A percentile compares a stretch with the other conserved stretches of the same genome.
Evolutionary conservation across 192 early-diverging fungal genomes (phyloP).

Genomic region (Coemansia pectinata): DNA sequence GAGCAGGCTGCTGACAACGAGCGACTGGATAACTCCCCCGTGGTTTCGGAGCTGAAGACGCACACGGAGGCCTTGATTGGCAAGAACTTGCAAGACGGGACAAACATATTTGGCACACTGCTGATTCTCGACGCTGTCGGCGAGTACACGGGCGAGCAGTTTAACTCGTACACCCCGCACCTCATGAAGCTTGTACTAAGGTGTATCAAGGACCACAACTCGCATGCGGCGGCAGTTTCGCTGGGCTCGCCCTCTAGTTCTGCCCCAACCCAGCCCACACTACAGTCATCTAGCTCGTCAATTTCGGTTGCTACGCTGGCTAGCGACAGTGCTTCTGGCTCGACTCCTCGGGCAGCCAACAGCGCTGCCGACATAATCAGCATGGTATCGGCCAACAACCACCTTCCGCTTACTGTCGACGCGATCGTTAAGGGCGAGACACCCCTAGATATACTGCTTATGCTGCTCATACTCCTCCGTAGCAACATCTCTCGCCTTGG

Average conservation of each 20-base stretch:
- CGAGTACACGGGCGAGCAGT: constrained; percentile 62
- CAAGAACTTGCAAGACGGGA: constrained; percentile 66
- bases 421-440: constrained; percentile 42
- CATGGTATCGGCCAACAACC: constrained; percentile 26
- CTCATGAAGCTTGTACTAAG: constrained; percentile 84
- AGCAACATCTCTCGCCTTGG: constrained; percentile 69
- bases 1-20: constrained; percentile 56
- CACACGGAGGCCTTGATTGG: constrained; percentile 66
- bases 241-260: constrained; percentile 12
- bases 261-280: constrained; percentile 5
- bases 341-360: background rate
- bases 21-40: constrained; percentile 19
- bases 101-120: constrained; percentile 67
- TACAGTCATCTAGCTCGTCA: constrained; percentile 26
- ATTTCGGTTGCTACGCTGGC: constrained; percentile 10
- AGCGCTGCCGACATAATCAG: constrained; percentile 28
- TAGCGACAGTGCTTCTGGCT: constrained; percentile 1
- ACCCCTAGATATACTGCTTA: constrained; percentile 42
- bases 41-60: constrained; percentile 57
- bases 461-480: constrained; percentile 57
- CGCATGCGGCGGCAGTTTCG: constrained; percentile 31
- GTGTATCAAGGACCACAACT: constrained; percentile 80
- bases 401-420: constrained; percentile 39
- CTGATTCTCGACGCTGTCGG: constrained; percentile 68
- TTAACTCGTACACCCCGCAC: constrained; percentile 71